Evolutionary conservation across 306 rosid species (phyloP).

Genomic region (Adenanthera pavonina): DNA sequence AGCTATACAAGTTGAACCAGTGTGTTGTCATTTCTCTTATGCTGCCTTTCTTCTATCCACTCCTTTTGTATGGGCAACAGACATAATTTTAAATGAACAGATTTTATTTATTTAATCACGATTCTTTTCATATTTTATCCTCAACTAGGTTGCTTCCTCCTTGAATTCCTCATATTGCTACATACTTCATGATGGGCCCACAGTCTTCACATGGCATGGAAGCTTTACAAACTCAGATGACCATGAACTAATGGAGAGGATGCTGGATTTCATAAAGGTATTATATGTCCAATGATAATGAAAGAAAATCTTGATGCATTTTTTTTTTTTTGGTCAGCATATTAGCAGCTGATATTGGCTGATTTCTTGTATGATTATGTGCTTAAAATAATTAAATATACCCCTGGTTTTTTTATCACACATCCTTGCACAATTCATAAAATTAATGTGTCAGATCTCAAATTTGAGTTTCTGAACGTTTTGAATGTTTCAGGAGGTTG

Average conservation of each 20-base stretch:
- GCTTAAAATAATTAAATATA: conserved; percentile 23
- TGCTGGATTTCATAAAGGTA: conserved; percentile 94
- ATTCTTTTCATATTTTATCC: conserved; percentile 28
- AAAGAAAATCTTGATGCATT: conserved; percentile 23
- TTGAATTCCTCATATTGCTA: conserved; percentile 91
- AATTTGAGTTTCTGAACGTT: background rate
- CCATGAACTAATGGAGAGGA: conserved; percentile 87
- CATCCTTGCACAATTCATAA: background rate
- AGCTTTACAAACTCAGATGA: conserved; percentile 68
- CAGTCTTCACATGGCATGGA: conserved; percentile 86
- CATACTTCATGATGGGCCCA: conserved; percentile 74
- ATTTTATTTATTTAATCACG: conserved; percentile 11
- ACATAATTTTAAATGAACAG: conserved; percentile 26
- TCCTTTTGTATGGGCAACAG: conserved; percentile 27
- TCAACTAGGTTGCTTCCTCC: conserved; percentile 79
- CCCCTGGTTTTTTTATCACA: conserved; percentile 31
- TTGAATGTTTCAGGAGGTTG: background rate
- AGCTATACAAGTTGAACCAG: conserved; percentile 94
- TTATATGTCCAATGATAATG: conserved; percentile 29
- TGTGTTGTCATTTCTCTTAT: conserved; percentile 44
- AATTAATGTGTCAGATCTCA: conserved; percentile 11
- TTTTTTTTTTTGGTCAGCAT: conserved; percentile 22
- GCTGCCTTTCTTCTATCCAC: conserved; percentile 3
- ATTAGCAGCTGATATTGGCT: conserved; percentile 32
- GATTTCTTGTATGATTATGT: conserved; percentile 6